Evolutionary conservation across 2,329 filamentous ascomycete species (phyloP).

Genomic region (Cladosporium sp.): DNA sequence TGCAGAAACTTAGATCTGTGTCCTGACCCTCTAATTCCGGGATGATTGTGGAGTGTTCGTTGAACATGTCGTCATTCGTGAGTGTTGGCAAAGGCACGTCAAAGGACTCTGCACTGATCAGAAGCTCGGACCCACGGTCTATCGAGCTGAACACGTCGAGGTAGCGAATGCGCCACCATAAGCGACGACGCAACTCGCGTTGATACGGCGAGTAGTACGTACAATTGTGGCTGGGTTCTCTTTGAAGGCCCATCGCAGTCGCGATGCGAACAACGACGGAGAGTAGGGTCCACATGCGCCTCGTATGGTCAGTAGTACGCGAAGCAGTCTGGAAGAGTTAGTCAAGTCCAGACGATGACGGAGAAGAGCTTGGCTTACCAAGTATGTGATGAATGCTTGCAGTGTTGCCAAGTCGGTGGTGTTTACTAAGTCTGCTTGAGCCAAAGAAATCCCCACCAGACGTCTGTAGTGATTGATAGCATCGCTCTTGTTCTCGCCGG

Average conservation of each 20-base stretch:
- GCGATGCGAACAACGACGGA: conserved; percentile 31
- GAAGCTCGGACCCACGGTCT: conserved; percentile 29
- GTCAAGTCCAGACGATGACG: neutral
- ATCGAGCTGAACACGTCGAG: conserved; percentile 27
- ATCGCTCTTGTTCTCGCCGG: conserved; percentile 19
- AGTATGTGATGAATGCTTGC: conserved; percentile 27
- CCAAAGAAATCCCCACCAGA: conserved; percentile 27
- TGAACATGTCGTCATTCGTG: conserved; percentile 31
- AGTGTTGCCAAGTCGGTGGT: conserved; percentile 29
- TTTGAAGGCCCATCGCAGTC: conserved; percentile 28
- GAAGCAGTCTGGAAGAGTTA: conserved; percentile 17
- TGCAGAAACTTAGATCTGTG: conserved; percentile 29
- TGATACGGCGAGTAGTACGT: conserved; percentile 21
- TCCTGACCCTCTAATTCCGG: conserved; percentile 18
- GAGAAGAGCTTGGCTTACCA: conserved; percentile 17
- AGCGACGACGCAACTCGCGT: conserved; percentile 28
- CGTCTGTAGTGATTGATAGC: conserved; percentile 23
- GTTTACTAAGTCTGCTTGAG: conserved; percentile 30
- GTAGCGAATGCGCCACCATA: conserved; percentile 31
- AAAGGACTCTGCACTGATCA: conserved; percentile 23
- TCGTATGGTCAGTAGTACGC: conserved; percentile 24
- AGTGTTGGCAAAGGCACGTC: conserved; percentile 25
- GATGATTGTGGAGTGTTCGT: conserved; percentile 20
- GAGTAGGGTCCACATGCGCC: conserved; percentile 29
- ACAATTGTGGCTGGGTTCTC: conserved; percentile 20